phyloP scores from a whole-genome alignment of 441 rosid species.

The Codiaeum variegatum region DNA sequence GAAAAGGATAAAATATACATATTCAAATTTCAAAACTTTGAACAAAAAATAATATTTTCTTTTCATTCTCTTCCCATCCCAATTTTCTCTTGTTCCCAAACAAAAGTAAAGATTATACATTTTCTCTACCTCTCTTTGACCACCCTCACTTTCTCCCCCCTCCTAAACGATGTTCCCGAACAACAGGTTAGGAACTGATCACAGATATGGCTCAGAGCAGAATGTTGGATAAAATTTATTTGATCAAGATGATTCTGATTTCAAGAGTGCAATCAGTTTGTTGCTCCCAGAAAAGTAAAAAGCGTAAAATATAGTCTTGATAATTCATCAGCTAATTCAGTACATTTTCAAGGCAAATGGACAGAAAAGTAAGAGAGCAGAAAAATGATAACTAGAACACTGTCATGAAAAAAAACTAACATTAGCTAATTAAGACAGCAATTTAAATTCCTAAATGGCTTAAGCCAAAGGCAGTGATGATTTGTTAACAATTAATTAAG shows the following conservation, averaged over 20 bases:
- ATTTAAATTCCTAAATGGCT: background rate
- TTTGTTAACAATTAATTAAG: background rate
- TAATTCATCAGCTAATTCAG: background rate
- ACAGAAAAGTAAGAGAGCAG: background rate
- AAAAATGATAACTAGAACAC: background rate
- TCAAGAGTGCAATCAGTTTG: background rate
- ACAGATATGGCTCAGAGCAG: background rate
- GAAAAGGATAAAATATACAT: too few relatives aligned
- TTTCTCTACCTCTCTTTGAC: too few relatives aligned
- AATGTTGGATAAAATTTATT: background rate
- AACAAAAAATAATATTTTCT: too few relatives aligned
- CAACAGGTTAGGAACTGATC: background rate
- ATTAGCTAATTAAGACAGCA: background rate
- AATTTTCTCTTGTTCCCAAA: too few relatives aligned
- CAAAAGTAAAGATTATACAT: too few relatives aligned
- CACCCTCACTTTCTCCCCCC: too few relatives aligned
- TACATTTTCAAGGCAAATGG: background rate
- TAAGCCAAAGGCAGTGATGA: background rate
- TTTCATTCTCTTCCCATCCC: too few relatives aligned
- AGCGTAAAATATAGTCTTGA: background rate
- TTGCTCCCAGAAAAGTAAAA: background rate
- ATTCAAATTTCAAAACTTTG: too few relatives aligned
- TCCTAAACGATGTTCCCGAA: too few relatives aligned
- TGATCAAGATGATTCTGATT: background rate
- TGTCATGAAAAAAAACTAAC: background rate